phyloP scores from a whole-genome alignment of 805 yeast genomes.

The Wickerhamomyces silvicola region DNA sequence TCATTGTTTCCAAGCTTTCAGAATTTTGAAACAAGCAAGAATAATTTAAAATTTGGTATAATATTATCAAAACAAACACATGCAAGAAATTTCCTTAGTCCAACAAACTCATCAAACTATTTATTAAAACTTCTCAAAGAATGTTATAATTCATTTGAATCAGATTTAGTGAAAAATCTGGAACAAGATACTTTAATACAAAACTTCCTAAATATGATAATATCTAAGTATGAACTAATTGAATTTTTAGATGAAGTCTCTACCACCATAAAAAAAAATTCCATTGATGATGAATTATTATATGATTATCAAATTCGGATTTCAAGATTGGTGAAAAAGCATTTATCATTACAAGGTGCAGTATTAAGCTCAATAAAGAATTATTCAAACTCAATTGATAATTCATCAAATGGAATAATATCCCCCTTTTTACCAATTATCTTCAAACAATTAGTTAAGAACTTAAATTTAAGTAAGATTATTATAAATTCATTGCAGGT shows the following conservation, averaged over 20 bases:
- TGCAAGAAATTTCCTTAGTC: constrained; percentile 4
- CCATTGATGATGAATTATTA: constrained; percentile 25
- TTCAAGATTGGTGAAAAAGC: constrained; percentile 30
- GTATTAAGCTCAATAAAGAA: constrained; percentile 10
- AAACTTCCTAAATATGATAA: constrained; percentile 24
- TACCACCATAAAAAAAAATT: constrained; percentile 3
- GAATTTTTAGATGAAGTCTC: constrained; percentile 31
- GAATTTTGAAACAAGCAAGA: constrained; percentile 14
- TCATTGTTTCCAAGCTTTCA: constrained; percentile 13
- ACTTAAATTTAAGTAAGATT: constrained; percentile 22
- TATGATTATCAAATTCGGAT: constrained; percentile 35
- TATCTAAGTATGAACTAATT: constrained; percentile 31
- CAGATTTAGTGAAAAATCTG: constrained; percentile 2
- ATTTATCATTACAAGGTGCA: constrained; percentile 8
- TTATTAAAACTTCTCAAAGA: not conserved
- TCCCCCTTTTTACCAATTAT: constrained; percentile 24
- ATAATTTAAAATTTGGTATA: constrained; percentile 22
- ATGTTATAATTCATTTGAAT: constrained; percentile 1
- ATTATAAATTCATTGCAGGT: constrained; percentile 23
- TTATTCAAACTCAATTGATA: constrained; percentile 19
- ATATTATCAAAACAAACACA: constrained; percentile 15
- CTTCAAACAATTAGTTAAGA: constrained; percentile 23
- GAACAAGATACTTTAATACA: constrained; percentile 10
- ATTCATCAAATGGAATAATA: constrained; percentile 4
- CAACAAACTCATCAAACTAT: not conserved